Percentiles rank a stretch among this genome's conserved stretches.
Conservation (phyloP, 2,329 filamentous ascomycete species). For the Paraphaeosphaeria sporulosa region DNA sequence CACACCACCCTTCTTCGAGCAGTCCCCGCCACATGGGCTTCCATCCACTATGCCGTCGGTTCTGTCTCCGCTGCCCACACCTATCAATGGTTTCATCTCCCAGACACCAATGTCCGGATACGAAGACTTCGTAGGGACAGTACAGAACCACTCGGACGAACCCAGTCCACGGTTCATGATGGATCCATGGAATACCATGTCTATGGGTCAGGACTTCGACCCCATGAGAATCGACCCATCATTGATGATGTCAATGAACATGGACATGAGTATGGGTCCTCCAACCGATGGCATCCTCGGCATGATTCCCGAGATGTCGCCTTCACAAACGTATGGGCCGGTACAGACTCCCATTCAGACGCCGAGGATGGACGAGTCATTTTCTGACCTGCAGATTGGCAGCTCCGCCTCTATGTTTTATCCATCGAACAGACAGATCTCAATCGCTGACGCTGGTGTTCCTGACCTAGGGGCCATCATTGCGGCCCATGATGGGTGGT, state of each 20-base stretch:
- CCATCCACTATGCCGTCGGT: conserved; percentile 35
- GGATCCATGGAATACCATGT: conserved; percentile 57
- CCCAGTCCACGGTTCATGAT: conserved; percentile 58
- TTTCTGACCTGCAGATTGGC: conserved; percentile 56
- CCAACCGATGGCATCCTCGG: conserved; percentile 52
- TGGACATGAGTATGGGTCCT: conserved; percentile 53
- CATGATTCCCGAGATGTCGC: conserved; percentile 55
- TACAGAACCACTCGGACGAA: conserved; percentile 52
- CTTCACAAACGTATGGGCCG: conserved; percentile 46
- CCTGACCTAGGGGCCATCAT: conserved; percentile 58
- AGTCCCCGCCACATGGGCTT: conserved; percentile 46
- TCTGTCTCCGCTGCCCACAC: conserved; percentile 49
- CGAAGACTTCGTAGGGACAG: conserved; percentile 53
- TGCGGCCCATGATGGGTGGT: conserved; percentile 61
- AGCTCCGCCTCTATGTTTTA: conserved; percentile 53
- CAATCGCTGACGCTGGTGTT: conserved; percentile 46
- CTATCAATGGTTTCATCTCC: conserved; percentile 51
- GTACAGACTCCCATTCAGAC: conserved; percentile 57
- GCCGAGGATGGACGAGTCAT: conserved; percentile 55
- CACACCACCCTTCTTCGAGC: conserved; percentile 52
- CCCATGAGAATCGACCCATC: conserved; percentile 54
- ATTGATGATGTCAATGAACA: conserved; percentile 54
- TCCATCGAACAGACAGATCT: conserved; percentile 50
- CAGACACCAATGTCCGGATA: conserved; percentile 57
- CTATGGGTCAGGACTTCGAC: conserved; percentile 55